Evolutionary conservation across 768 basidiomycete species (phyloP).

Genomic region (Pleurotus djamor): DNA sequence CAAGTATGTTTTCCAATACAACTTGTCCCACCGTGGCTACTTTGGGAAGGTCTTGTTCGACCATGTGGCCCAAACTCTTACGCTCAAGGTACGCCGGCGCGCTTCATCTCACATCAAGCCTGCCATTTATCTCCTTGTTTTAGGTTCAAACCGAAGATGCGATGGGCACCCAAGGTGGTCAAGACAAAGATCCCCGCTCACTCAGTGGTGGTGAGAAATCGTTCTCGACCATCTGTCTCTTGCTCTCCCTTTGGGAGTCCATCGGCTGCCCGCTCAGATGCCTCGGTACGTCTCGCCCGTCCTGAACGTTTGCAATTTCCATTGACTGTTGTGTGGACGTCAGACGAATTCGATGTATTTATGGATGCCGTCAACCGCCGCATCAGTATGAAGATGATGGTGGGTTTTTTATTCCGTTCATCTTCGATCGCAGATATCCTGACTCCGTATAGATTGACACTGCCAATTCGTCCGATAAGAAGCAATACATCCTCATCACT

Average conservation of each 20-base stretch:
- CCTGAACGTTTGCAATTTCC: background rate
- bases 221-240: conserved; percentile 91
- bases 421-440: background rate
- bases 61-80: conserved; percentile 61
- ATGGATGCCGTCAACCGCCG: conserved; percentile 93
- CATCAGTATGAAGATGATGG: conserved; percentile 96
- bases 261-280: conserved; percentile 94
- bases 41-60: conserved; percentile 89
- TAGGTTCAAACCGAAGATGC: conserved; percentile 87
- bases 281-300: conserved; percentile 51
- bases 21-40: conserved; percentile 85
- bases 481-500: conserved; percentile 94
- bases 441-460: conserved; percentile 67
- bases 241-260: conserved; percentile 95
- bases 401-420: conserved; percentile 28
- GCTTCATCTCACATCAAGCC: background rate
- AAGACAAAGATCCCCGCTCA: conserved; percentile 83
- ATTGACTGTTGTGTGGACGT: background rate
- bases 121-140: background rate
- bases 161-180: conserved; percentile 52
- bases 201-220: conserved; percentile 96
- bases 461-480: conserved; percentile 82
- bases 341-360: conserved; percentile 98
- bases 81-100: conserved; percentile 49
- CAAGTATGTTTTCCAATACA: conserved; percentile 77